Conservation (phyloP, 352 stramenopile genomes). For the Phytophthora citricola region DNA sequence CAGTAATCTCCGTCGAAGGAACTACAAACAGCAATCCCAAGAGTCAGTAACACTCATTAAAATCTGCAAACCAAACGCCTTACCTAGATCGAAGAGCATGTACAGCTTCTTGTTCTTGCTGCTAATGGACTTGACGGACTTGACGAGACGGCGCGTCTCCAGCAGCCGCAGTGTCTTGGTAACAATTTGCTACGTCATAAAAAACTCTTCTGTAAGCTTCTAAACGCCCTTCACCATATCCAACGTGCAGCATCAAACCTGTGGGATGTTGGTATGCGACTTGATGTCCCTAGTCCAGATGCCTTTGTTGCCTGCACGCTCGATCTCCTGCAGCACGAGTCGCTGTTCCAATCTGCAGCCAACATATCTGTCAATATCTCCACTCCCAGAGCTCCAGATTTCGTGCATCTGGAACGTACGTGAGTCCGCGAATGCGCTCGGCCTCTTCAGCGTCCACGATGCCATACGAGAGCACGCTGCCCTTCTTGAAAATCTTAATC, state of each 20-base stretch:
- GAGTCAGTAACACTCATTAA: too few species aligned
- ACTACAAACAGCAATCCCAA: constrained; percentile 50
- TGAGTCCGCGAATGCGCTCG: constrained; percentile 85
- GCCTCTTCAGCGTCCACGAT: constrained; percentile 85
- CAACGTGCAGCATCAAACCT: constrained; percentile 37
- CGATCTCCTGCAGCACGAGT: constrained; percentile 94
- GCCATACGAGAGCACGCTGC: constrained; percentile 84
- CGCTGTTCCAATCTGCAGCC: constrained; percentile 77
- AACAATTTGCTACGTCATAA: constrained; percentile 90
- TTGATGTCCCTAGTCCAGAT: constrained; percentile 99
- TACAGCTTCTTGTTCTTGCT: constrained; percentile 99
- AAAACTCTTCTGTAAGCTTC: constrained; percentile 10
- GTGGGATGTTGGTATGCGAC: constrained; percentile 96
- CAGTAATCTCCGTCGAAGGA: constrained; percentile 98
- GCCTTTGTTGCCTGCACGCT: constrained; percentile 96
- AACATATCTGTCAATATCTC: constrained; percentile 28
- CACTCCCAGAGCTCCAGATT: constrained; percentile 9
- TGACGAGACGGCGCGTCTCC: constrained; percentile 97
- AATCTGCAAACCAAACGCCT: neutral
- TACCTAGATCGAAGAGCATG: constrained; percentile 96
- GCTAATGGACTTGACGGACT: constrained; percentile 99
- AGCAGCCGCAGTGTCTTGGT: constrained; percentile 98
- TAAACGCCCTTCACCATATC: neutral
- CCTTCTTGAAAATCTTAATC: constrained; percentile 92
- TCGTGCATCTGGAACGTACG: constrained; percentile 48